These are phyloP conservation scores for Rhodamnia argentea DNA, from an alignment of 345 rosid species.

Conservation along the genomic window DNA sequence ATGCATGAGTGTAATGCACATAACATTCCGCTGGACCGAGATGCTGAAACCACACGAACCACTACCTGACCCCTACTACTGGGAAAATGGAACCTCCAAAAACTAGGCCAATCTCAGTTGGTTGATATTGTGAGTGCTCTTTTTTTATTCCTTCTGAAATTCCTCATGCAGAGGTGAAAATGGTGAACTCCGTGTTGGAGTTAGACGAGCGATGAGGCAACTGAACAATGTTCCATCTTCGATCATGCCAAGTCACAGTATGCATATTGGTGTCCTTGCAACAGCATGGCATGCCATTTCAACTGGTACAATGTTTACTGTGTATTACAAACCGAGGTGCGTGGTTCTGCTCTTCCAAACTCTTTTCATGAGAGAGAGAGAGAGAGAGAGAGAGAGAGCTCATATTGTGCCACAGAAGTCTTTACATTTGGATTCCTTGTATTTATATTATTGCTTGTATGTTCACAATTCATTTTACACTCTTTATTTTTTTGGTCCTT, in stretches of 20 bases:
- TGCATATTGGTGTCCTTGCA: constrained; percentile 64
- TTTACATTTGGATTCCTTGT: background rate
- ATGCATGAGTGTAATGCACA: background rate
- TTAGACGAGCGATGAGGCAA: constrained; percentile 45
- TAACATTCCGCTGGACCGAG: background rate
- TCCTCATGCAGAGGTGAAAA: constrained; percentile 32
- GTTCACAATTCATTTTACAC: background rate
- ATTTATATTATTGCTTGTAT: background rate
- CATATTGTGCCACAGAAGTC: background rate
- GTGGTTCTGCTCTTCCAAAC: background rate
- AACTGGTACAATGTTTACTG: constrained; percentile 41
- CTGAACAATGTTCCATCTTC: constrained; percentile 44
- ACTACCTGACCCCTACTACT: background rate
- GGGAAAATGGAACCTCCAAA: background rate
- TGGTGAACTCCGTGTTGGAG: constrained; percentile 58
- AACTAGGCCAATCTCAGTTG: background rate
- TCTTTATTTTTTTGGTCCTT: background rate
- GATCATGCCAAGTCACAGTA: constrained; percentile 57
- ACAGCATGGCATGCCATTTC: constrained; percentile 54
- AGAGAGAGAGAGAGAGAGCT: background rate
- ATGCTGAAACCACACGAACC: background rate
- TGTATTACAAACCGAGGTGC: constrained; percentile 58
- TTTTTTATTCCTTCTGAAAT: background rate
- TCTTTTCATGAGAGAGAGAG: background rate
- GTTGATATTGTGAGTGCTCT: background rate